Evolutionary conservation across 2,329 filamentous ascomycete species (phyloP), one percentile per base, ranked within the genome.

Genomic region (Tolypocladium amazonense): DNA sequence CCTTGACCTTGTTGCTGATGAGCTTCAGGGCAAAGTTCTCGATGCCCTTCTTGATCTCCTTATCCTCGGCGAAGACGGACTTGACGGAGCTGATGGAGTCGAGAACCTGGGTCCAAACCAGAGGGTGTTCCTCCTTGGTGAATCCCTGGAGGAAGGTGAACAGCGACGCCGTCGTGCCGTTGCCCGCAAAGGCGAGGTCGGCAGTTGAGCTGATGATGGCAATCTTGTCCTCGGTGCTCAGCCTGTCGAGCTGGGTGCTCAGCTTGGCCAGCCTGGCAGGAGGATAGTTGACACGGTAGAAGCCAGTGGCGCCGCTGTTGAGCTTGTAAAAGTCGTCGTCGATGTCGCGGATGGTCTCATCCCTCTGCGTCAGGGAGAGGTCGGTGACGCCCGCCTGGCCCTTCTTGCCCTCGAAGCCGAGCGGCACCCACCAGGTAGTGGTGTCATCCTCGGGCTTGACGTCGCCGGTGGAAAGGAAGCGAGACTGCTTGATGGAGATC

Each of bases 401-500:
- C 43, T 81, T 77, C 68, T 90, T 90, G 58, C 90, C 89, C 72
- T 92, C 89, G 35, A 99, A 79, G 18, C 88, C 89, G 38, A 99
- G 82, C 20, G 94, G 94, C 62, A 97, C 85, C 93, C 94, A 99
- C 94, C 94, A 99, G 25, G 85, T 87, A 3, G 92, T 97, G 68
- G 88, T 81, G 69, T 99, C 92, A 66, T 99, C 94, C 69, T 95
- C 90, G 1, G 91, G 80, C 77, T 92, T 91, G 59, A 92, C 90
- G 71, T 97, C 93, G 12, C 94, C 94, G 4, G 90, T 92, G 25
- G 90, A 90, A 27, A 99, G 80, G 82, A 97, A 99, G 60, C 94
- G 88, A 57, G 85, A 88, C 74, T 99, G 94, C 70, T 87, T 88
- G 62, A 97, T 77, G 52, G 84, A 85, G 67, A 97, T 88, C 72